Evolutionary conservation across 1,284 basidiomycete genomes (phyloP).

Genomic region (Singerocomus inundabilis): DNA sequence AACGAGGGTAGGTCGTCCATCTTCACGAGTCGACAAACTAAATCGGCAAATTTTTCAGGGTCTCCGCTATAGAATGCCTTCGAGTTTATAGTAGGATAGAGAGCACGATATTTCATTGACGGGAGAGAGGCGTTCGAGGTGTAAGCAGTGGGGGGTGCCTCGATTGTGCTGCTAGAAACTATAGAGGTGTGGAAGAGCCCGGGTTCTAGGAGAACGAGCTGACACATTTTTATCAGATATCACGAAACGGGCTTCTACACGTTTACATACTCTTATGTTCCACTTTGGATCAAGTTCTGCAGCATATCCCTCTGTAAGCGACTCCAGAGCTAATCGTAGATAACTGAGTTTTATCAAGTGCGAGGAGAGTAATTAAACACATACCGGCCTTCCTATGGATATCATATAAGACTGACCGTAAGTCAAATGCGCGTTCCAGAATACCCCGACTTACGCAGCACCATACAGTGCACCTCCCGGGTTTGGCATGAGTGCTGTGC

Average conservation of each 20-base stretch:
- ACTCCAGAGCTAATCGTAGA: slow-evolving; percentile 22
- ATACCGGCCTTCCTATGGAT: slow-evolving; percentile 26
- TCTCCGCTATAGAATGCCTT: slow-evolving; percentile 24
- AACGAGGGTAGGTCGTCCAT: slow-evolving; percentile 21
- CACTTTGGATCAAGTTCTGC: slow-evolving; percentile 28
- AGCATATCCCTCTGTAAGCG: slow-evolving; percentile 28
- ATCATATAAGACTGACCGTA: not conserved
- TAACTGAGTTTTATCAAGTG: not conserved
- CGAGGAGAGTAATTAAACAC: not conserved
- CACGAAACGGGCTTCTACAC: not conserved
- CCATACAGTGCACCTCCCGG: slow-evolving; percentile 21
- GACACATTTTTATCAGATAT: slow-evolving; percentile 7
- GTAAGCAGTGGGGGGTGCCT: slow-evolving; percentile 18
- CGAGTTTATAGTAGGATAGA: slow-evolving; percentile 17
- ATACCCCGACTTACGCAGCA: slow-evolving; percentile 22
- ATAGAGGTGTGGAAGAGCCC: slow-evolving; percentile 27
- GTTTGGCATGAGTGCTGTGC: slow-evolving; percentile 25
- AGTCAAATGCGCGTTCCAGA: not conserved
- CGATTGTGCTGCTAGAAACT: slow-evolving; percentile 8
- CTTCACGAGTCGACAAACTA: slow-evolving; percentile 19
- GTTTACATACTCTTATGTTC: slow-evolving; percentile 26
- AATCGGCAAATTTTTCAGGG: slow-evolving; percentile 24
- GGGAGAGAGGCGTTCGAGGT: slow-evolving; percentile 26
- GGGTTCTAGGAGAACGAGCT: slow-evolving; percentile 29
- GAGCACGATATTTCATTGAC: slow-evolving; percentile 26